A percentile compares a stretch with the other conserved stretches of the same genome.
Evolutionary conservation across 139 green algal genomes (phyloP).

Genomic region (Chlorella sp.): DNA sequence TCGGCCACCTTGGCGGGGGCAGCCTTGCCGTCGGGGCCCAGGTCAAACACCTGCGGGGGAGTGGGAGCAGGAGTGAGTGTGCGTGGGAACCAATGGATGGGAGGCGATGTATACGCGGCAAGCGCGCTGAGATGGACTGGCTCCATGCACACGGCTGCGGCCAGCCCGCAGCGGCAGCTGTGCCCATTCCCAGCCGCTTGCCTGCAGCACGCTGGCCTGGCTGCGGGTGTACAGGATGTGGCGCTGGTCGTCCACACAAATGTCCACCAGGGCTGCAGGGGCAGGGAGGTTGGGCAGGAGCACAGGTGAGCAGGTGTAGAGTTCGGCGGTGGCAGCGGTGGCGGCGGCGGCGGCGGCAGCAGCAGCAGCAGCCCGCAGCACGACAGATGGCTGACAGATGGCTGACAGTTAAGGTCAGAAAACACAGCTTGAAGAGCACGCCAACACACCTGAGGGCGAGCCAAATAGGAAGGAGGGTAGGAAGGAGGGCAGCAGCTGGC

Average conservation of each 20-base stretch:
- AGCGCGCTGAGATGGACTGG: no score
- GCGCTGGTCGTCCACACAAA: slow-evolving; percentile 84
- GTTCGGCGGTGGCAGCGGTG: no score
- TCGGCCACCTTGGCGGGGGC: slow-evolving; percentile 74
- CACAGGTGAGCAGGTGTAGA: not conserved
- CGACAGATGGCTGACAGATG: no score
- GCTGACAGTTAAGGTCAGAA: no score
- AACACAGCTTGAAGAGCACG: no score
- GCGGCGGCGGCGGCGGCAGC: no score
- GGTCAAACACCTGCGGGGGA: slow-evolving; percentile 85
- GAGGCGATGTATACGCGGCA: no score
- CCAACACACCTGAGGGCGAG: slow-evolving; percentile 18
- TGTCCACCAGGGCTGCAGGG: slow-evolving; percentile 67
- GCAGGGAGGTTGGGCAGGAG: not conserved
- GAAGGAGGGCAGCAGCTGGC: slow-evolving; percentile 72
- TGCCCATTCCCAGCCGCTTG: not conserved
- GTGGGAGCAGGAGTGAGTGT: not conserved
- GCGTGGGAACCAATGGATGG: no score
- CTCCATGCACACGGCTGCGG: not conserved
- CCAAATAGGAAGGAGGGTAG: slow-evolving; percentile 75
- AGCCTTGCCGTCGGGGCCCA: slow-evolving; percentile 74
- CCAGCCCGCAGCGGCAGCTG: not conserved
- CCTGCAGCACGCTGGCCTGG: slow-evolving; percentile 69
- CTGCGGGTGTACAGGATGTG: slow-evolving; percentile 88
- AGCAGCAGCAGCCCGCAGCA: not conserved